These are phyloP conservation scores for Penicillium chermesinum DNA, from an alignment of 495 filamentous ascomycete species.

Conservation along the genomic window DNA sequence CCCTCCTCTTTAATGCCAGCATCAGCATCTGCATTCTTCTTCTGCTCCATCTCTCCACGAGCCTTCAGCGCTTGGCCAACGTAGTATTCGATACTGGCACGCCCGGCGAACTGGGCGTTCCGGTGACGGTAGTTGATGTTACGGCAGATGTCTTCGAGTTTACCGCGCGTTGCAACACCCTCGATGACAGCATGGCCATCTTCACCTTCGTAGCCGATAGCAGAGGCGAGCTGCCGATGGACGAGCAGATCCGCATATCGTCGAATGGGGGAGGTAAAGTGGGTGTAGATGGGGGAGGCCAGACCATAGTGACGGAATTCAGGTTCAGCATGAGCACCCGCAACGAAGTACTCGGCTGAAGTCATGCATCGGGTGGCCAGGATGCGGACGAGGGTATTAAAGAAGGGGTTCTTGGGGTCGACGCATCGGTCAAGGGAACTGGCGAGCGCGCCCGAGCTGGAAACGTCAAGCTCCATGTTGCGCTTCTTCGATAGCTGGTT, in stretches of 20 bases:
- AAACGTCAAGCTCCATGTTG: conserved; percentile 68
- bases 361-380: conserved; percentile 99
- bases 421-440: conserved; percentile 83
- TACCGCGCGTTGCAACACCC: conserved; percentile 63
- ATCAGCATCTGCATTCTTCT: conserved; percentile 33
- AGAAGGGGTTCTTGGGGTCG: conserved; percentile 84
- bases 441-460: conserved; percentile 84
- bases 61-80: conserved; percentile 93
- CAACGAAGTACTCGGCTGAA: conserved; percentile 95
- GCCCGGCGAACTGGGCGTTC: conserved; percentile 91
- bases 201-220: conserved; percentile 79
- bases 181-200: conserved; percentile 57
- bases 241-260: conserved; percentile 93
- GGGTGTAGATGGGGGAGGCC: conserved; percentile 93
- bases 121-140: conserved; percentile 97
- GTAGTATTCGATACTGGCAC: conserved; percentile 93
- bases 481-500: conserved; percentile 84
- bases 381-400: conserved; percentile 96
- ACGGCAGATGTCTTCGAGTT: conserved; percentile 88
- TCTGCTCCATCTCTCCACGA: conserved; percentile 51
- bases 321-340: conserved; percentile 82
- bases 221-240: conserved; percentile 89
- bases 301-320: conserved; percentile 97
- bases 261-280: conserved; percentile 95
- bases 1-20: conserved; percentile 70